phyloP scores from a whole-genome alignment of 129 eudicot genomes.

The Flaveria sonorensis region DNA sequence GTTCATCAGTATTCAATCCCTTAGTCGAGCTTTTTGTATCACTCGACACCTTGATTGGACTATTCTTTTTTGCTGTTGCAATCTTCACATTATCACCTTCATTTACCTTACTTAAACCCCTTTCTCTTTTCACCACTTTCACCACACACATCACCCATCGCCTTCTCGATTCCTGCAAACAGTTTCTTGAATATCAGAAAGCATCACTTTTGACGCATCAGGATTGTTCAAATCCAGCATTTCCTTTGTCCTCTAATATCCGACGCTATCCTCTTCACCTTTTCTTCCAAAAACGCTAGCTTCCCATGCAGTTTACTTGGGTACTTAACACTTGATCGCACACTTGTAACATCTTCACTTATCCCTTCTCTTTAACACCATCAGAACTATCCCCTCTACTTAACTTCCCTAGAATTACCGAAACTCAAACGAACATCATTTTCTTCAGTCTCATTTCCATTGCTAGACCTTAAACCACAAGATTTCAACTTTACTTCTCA shows the following conservation, averaged over 20 bases:
- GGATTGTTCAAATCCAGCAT: conserved; percentile 88
- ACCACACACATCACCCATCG: conserved; percentile 55
- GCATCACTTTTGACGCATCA: conserved; percentile 75
- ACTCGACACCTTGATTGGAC: conserved; percentile 23
- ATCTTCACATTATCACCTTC: conserved; percentile 24
- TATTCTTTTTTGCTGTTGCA: conserved; percentile 4
- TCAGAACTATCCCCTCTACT: conserved; percentile 35
- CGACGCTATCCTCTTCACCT: conserved; percentile 82
- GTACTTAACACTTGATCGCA: conserved; percentile 34
- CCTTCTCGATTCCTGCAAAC: conserved; percentile 93
- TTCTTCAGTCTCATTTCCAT: conserved; percentile 30
- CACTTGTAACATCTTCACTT: conserved; percentile 31
- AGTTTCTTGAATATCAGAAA: conserved; percentile 83
- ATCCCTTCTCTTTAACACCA: conserved; percentile 35
- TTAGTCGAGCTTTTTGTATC: conserved; percentile 39
- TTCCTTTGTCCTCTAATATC: conserved; percentile 91
- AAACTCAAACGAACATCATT: conserved; percentile 32
- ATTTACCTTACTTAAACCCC: conserved; percentile 8
- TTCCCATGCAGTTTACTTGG: conserved; percentile 89
- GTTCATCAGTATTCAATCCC: conserved; percentile 70
- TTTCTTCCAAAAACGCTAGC: conserved; percentile 91
- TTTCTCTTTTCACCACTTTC: conserved; percentile 39
- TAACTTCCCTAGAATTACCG: conserved; percentile 33
- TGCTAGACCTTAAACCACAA: conserved; percentile 34
- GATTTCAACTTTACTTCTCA: conserved; percentile 38